Evolutionary conservation across 257 asterid species (phyloP), one percentile per base, ranked within the genome.

Genomic region (Przewalskia tangutica): DNA sequence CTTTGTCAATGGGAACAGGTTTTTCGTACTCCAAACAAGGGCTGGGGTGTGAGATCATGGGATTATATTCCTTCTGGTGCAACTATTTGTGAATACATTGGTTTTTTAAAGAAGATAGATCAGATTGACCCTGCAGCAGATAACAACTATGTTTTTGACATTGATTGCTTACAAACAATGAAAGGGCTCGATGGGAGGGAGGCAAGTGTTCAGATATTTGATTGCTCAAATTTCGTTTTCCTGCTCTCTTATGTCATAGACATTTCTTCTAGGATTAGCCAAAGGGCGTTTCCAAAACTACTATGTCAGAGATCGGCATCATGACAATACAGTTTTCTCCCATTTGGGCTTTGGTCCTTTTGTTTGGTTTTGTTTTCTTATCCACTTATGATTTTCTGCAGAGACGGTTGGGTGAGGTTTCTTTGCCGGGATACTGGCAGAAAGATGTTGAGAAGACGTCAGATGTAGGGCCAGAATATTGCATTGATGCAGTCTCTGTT

Each of bases 31-130:
- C 91, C 95, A 32, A 89, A 88, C 64, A 95, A 86, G 88, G 98
- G 98, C 27, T 93, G 98, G 98, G 98, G 95, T 50, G 97, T 95
- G 18, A 86, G 97, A 78, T 93, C 97, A 4, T 93, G 98, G 97
- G 98, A 95, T 60, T 86, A 87, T 81, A 95, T 95, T 42, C 97
- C 98, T 58, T 88, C 94, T 6, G 98, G 98, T 32, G 90, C 97
- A 50, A 93, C 97, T 1, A 82, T 95, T 32, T 95, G 98, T 65
- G 98, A 95, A 82, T 95, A 95, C 77, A 89, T 90, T 50, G 98
- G 98, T 16, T 80, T 86, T 48, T 89, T 95, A 8, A 93, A 84
- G 82, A 86, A 87, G 85, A 89, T 93, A 0, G 88, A 80, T 40
- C 93, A 90, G 9, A 58, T 92, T 14, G 89, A 89, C 82, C 89